A percentile compares a stretch with the other conserved stretches of the same genome.
These are phyloP conservation scores for Russula lepida DNA, from an alignment of 768 basidiomycete genomes.

Conservation along the genomic window DNA sequence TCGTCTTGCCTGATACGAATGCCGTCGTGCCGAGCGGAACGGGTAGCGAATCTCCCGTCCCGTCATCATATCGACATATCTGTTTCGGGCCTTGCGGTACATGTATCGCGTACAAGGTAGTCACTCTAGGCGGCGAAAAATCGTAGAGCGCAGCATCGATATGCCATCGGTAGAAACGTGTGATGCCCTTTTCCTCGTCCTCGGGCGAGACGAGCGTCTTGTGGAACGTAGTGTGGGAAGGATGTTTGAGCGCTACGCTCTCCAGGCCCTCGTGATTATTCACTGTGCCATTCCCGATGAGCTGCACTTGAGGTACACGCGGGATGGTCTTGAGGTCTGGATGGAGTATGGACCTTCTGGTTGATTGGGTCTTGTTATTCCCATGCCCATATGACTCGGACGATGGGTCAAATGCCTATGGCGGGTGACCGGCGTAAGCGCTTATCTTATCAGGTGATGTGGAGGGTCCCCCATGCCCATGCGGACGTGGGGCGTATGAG, in stretches of 20 bases:
- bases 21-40: constrained; percentile 84
- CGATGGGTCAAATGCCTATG: constrained; percentile 66
- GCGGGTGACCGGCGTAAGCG: background rate
- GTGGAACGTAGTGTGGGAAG: constrained; percentile 77
- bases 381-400: constrained; percentile 73
- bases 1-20: constrained; percentile 68
- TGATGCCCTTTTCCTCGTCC: constrained; percentile 62
- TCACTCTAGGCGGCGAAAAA: constrained; percentile 69
- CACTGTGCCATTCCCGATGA: constrained; percentile 80
- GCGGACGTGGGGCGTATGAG: background rate
- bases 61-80: constrained; percentile 70
- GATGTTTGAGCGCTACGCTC: constrained; percentile 69
- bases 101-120: constrained; percentile 67
- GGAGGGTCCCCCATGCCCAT: background rate
- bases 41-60: constrained; percentile 66
- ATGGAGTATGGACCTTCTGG: constrained; percentile 74
- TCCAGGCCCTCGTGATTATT: constrained; percentile 71
- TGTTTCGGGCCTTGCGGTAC: constrained; percentile 61
- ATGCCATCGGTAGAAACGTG: constrained; percentile 85
- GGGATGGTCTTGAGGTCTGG: constrained; percentile 87
- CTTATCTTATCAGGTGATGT: background rate
- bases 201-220: constrained; percentile 60
- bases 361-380: constrained; percentile 73
- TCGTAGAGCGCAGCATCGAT: constrained; percentile 81
- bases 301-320: constrained; percentile 76